phyloP scores from a whole-genome alignment of 257 asterid genomes.

The Linderniella brevidens region DNA sequence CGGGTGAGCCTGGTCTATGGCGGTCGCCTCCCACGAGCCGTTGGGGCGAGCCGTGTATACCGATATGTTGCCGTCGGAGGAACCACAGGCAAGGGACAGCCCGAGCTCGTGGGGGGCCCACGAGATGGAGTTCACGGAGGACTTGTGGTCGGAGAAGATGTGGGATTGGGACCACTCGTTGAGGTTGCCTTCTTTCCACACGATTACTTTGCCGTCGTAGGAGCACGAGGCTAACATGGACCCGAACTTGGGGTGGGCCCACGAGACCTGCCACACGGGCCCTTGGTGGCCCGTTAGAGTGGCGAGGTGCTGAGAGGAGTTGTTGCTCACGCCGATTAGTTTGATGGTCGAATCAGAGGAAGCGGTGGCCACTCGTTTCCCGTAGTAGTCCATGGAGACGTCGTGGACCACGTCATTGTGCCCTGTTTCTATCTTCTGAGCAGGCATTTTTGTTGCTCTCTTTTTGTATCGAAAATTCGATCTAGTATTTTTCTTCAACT shows the following conservation, averaged over 20 bases:
- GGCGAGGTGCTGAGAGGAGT: slow-evolving; percentile 69
- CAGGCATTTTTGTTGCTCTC: slow-evolving; percentile 39
- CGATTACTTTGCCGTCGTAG: slow-evolving; percentile 68
- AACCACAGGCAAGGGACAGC: slow-evolving; percentile 83
- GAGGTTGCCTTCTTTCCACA: slow-evolving; percentile 83
- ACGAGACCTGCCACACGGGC: slow-evolving; percentile 88
- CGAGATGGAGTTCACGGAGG: slow-evolving; percentile 78
- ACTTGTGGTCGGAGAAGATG: slow-evolving; percentile 54
- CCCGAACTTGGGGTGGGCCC: slow-evolving; percentile 97
- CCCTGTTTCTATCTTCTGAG: slow-evolving; percentile 91
- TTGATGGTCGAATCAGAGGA: slow-evolving; percentile 76
- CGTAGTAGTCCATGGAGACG: slow-evolving; percentile 84
- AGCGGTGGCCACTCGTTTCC: slow-evolving; percentile 86
- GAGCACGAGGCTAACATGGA: slow-evolving; percentile 78
- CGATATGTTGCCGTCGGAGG: slow-evolving; percentile 73
- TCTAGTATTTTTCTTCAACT: too few relatives aligned
- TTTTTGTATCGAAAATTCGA: too few relatives aligned
- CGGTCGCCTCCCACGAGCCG: slow-evolving; percentile 74
- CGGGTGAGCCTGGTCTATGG: slow-evolving; percentile 87
- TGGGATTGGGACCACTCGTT: slow-evolving; percentile 73
- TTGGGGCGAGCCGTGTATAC: slow-evolving; percentile 55
- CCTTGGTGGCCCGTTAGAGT: slow-evolving; percentile 77
- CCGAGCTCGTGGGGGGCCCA: slow-evolving; percentile 96
- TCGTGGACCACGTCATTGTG: slow-evolving; percentile 78
- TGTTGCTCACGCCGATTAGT: slow-evolving; percentile 53